phyloP scores from a whole-genome alignment of 177 flowering plant species.

The Vitis hybrid region DNA sequence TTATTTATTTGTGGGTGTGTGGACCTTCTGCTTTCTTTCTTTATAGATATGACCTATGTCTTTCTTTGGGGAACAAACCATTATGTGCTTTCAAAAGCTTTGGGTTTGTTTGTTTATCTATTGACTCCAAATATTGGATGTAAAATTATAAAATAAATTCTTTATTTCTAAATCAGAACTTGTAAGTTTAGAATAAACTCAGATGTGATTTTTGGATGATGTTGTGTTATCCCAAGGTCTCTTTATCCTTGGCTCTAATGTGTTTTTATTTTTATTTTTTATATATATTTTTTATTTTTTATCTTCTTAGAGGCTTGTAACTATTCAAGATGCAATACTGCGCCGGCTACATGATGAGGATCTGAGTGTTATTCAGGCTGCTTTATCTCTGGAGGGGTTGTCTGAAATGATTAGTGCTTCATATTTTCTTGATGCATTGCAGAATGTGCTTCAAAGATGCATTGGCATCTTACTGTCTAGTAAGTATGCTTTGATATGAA shows the following conservation, averaged over 20 bases:
- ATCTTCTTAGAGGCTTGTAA: slow-evolving; percentile 49
- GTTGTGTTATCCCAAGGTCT: neutral
- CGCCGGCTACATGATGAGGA: slow-evolving; percentile 78
- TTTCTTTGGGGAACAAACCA: no score
- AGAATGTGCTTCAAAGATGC: slow-evolving; percentile 52
- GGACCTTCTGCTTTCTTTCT: no score
- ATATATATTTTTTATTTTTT: neutral
- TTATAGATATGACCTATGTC: no score
- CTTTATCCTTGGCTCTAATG: neutral
- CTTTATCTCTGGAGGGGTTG: slow-evolving; percentile 56
- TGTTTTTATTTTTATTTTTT: neutral
- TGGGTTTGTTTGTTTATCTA: no score
- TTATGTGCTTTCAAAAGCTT: no score
- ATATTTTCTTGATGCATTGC: slow-evolving; percentile 50
- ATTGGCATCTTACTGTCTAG: slow-evolving; percentile 37
- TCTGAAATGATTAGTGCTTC: slow-evolving; percentile 35
- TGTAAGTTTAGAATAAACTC: no score
- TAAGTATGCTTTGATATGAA: slow-evolving; percentile 20
- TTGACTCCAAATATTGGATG: no score
- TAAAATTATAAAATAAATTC: no score
- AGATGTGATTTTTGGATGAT: neutral
- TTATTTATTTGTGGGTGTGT: no score
- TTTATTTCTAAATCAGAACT: no score
- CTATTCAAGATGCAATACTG: slow-evolving; percentile 59
- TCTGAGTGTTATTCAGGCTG: slow-evolving; percentile 67